Base-by-base conservation (phyloP, 495 filamentous ascomycete genomes). In the Tuber microsphaerosporum region DNA sequence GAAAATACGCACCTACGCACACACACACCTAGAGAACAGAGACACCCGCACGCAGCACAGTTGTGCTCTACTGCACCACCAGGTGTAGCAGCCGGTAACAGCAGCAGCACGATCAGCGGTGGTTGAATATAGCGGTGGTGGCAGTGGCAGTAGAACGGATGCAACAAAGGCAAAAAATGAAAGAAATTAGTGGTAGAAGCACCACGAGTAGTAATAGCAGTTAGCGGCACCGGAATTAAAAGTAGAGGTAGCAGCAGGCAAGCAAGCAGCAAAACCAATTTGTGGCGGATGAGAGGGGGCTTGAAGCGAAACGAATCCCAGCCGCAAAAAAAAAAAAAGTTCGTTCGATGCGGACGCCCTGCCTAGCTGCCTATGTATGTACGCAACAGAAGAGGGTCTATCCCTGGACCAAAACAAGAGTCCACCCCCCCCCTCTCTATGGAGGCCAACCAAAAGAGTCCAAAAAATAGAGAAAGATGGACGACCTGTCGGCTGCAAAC, bases 301-400 rank as follows among this genome's bases (percentile, higher is more conserved):
- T 75, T 79, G 70, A 71, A 77, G 77, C 70, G 77, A 79, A 79
- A 76, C 73, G 69, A 79, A 73, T 78, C 70, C 77, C 77, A 79
- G 77, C 77, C 77, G 77, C 77, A 79, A 75, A 75, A 65, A 65
- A 61, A 65, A 65, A 56, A 56, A 56, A 41, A 41, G 56, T 65
- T 65, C 56, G 56, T 65, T 65, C 56, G 56, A 70, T 75, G 76
- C 68, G 69, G 74, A 77, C 69, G 76, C 78, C 74, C 77, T 75
- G 65, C 78, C 45, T 75, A 79, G 75, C 51, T 71, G 73, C 70
- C 65, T 74, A 75, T 75, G 73, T 75, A 79, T 73, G 74, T 75
- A 75, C 75, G 75, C 61, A 70, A 68, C 42, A 73, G 73, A 31
- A 71, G 69, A 72, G 76, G 72, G 56, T 65, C 56, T 65, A 65